These are phyloP conservation scores for Penicillium ochrochloron DNA, from an alignment of 495 filamentous ascomycete species.

Conservation along the genomic window DNA sequence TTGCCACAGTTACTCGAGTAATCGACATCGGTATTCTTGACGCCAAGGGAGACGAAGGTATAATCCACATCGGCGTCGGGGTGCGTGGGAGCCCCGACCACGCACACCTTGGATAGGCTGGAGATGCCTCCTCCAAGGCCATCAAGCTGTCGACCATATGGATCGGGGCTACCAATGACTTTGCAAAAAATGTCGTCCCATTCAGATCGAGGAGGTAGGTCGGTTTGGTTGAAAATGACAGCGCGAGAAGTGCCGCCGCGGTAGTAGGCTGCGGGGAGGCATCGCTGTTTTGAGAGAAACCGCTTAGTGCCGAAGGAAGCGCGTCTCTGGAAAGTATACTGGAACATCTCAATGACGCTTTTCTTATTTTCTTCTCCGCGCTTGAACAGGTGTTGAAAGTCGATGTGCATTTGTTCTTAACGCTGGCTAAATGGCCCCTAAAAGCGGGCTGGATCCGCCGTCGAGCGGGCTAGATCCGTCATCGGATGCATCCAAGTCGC, in stretches of 20 bases:
- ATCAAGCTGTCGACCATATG: constrained; percentile 70
- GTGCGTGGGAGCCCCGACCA: constrained; percentile 55
- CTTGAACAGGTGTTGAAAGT: no score
- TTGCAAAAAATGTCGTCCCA: constrained; percentile 65
- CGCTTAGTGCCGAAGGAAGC: not conserved
- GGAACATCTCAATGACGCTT: not conserved
- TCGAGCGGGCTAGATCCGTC: no score
- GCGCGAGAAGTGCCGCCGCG: constrained; percentile 76
- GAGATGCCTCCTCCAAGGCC: constrained; percentile 74
- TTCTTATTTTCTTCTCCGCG: not conserved
- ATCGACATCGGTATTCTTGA: constrained; percentile 62
- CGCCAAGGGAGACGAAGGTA: constrained; percentile 71
- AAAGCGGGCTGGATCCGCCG: not conserved
- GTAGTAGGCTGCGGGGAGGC: constrained; percentile 68
- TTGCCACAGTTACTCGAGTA: constrained; percentile 76
- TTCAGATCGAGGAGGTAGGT: constrained; percentile 53
- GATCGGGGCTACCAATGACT: constrained; percentile 71
- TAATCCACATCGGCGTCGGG: constrained; percentile 69
- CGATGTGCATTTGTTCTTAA: no score
- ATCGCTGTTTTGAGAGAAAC: constrained; percentile 33
- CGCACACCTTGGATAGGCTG: constrained; percentile 71
- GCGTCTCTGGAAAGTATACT: not conserved
- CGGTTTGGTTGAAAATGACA: constrained; percentile 59
- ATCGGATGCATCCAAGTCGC: constrained; percentile 4
- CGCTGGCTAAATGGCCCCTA: constrained; percentile 13